Percentiles rank a stretch among this genome's conserved stretches.
These are phyloP conservation scores for Brassica rapa DNA, from an alignment of 345 rosid genomes.

Conservation along the genomic window DNA sequence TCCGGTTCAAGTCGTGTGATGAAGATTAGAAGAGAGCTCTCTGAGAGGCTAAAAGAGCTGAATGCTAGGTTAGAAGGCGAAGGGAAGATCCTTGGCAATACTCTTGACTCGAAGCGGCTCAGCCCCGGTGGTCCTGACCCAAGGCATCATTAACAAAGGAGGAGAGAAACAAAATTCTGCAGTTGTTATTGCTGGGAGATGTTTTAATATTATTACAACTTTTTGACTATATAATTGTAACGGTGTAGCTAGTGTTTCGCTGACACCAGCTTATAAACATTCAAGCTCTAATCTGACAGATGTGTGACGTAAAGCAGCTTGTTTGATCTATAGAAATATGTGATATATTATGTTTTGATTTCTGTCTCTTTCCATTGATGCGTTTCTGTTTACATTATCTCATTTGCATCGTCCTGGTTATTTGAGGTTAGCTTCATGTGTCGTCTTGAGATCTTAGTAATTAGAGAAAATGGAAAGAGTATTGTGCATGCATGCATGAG, in stretches of 20 bases:
- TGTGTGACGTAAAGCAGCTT: background rate
- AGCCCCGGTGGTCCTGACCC: conserved; percentile 43
- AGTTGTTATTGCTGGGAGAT: background rate
- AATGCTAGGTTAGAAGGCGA: conserved; percentile 11
- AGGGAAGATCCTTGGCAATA: background rate
- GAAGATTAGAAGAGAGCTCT: conserved; percentile 24
- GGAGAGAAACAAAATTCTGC: background rate
- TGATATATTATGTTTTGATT: background rate
- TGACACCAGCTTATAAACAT: background rate
- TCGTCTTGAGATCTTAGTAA: no score
- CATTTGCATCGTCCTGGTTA: no score
- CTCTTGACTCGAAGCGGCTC: conserved; percentile 32
- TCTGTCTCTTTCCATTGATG: background rate
- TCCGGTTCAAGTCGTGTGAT: background rate
- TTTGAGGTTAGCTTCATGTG: no score
- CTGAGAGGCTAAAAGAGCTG: conserved; percentile 15
- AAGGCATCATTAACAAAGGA: conserved; percentile 20
- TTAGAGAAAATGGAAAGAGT: no score
- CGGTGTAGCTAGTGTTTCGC: conserved; percentile 11
- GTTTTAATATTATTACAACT: background rate
- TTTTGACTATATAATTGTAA: background rate
- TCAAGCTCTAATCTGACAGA: background rate
- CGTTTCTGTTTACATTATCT: background rate
- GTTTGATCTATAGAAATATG: background rate
- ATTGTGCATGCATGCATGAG: no score